These are phyloP conservation scores for Acidiella bohemica DNA, from an alignment of 495 filamentous ascomycete species.

Conservation along the genomic window DNA sequence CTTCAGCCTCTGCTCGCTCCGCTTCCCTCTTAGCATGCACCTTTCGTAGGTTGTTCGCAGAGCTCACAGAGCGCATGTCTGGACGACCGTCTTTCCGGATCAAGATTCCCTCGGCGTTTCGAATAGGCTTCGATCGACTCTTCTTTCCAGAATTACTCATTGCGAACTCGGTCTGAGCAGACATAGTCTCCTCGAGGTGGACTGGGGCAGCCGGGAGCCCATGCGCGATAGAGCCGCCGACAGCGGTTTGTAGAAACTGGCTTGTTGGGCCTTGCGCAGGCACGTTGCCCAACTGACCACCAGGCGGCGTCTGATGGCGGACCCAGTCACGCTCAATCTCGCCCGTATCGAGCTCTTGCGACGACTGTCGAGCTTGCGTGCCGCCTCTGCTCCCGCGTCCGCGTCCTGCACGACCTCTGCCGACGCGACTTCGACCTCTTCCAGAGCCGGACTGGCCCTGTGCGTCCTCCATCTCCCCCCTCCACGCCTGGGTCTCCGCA, in stretches of 20 bases:
- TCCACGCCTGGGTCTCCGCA: too few species aligned
- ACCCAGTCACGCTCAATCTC: too few species aligned
- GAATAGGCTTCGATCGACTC: constrained; percentile 29
- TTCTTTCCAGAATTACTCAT: constrained; percentile 21
- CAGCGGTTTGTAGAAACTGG: too few species aligned
- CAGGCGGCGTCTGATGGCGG: too few species aligned
- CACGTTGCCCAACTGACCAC: too few species aligned
- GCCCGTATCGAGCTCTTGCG: constrained; percentile 18
- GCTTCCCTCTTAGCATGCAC: constrained; percentile 31
- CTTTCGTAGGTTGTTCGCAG: constrained; percentile 30
- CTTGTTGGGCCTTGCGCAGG: constrained; percentile 23
- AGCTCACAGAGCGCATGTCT: constrained; percentile 30
- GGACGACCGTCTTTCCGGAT: constrained; percentile 33
- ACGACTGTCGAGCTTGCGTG: not conserved
- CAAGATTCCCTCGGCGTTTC: constrained; percentile 32
- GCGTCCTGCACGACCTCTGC: constrained; percentile 17
- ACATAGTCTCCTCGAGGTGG: constrained; percentile 1
- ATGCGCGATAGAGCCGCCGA: too few species aligned
- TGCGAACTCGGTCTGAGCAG: not conserved
- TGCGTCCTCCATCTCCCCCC: too few species aligned
- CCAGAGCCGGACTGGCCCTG: too few species aligned
- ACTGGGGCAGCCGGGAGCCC: too few species aligned
- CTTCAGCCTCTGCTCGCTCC: constrained; percentile 13
- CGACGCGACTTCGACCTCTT: constrained; percentile 4
- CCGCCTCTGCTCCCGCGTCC: constrained; percentile 23